A percentile compares a stretch with the other conserved stretches of the same genome.
Conservation (phyloP, 805 yeast genomes). For the Pichia deserticola region DNA sequence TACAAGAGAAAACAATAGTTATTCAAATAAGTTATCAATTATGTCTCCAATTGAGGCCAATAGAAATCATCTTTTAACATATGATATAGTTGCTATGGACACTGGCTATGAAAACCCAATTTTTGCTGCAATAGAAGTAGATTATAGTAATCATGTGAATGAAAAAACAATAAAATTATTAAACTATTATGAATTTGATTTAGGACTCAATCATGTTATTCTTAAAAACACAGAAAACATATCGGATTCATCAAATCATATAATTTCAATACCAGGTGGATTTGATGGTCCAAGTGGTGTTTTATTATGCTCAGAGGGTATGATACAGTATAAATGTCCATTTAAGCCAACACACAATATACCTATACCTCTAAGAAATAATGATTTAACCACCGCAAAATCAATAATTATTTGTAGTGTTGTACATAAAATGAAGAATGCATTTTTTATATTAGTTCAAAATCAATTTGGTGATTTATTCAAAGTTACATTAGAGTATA, state of each 20-base stretch:
- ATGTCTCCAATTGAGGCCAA: conserved; percentile 72
- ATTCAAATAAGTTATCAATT: conserved; percentile 39
- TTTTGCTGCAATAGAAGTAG: conserved; percentile 74
- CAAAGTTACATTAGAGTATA: conserved; percentile 49
- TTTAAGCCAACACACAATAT: conserved; percentile 30
- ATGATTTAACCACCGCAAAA: neutral
- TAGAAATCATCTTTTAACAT: conserved; percentile 42
- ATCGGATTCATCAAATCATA: conserved; percentile 36
- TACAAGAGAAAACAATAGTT: conserved; percentile 31
- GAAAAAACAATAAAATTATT: conserved; percentile 26
- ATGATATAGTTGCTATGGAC: conserved; percentile 54
- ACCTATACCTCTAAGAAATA: conserved; percentile 48
- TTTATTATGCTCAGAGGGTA: conserved; percentile 52
- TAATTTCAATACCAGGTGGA: conserved; percentile 68
- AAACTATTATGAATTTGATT: conserved; percentile 73
- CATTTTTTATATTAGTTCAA: conserved; percentile 67
- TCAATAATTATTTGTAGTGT: conserved; percentile 46
- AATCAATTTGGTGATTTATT: conserved; percentile 66
- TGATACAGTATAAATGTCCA: conserved; percentile 43
- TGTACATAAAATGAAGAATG: conserved; percentile 55
- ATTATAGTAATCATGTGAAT: conserved; percentile 30
- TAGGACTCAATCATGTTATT: conserved; percentile 74
- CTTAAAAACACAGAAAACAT: conserved; percentile 39
- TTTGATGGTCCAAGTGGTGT: conserved; percentile 67
- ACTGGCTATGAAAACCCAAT: conserved; percentile 76